Percentiles rank a stretch among this genome's conserved stretches.
These are phyloP conservation scores for Didymosphaeria variabile DNA, from an alignment of 2,329 filamentous ascomycete genomes.

Conservation along the genomic window DNA sequence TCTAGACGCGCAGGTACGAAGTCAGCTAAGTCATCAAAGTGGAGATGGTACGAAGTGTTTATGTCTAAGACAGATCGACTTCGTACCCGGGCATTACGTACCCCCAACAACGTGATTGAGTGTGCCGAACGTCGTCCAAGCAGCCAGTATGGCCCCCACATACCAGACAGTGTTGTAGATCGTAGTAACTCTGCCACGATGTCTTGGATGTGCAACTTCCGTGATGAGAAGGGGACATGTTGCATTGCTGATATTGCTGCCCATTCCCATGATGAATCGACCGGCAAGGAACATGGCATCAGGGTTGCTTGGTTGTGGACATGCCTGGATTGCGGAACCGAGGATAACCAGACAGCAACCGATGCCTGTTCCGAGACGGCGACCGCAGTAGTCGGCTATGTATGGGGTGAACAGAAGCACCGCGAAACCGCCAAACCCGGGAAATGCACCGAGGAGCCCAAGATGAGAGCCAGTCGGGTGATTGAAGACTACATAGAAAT, in stretches of 20 bases:
- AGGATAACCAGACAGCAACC: conserved; percentile 61
- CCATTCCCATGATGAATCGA: conserved; percentile 50
- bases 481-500: conserved; percentile 45
- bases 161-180: conserved; percentile 57
- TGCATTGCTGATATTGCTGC: conserved; percentile 62
- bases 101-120: conserved; percentile 23
- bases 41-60: too few relatives aligned
- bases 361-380: conserved; percentile 63
- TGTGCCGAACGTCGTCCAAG: conserved; percentile 31
- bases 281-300: conserved; percentile 57
- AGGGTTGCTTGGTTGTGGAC: conserved; percentile 55
- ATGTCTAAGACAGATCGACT: too few relatives aligned
- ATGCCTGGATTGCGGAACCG: conserved; percentile 59
- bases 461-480: conserved; percentile 58
- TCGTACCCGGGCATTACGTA: too few relatives aligned
- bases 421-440: conserved; percentile 58
- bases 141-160: conserved; percentile 31
- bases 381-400: conserved; percentile 50
- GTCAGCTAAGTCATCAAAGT: too few relatives aligned
- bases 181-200: conserved; percentile 66
- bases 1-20: too few relatives aligned
- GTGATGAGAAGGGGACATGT: conserved; percentile 64
- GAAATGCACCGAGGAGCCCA: conserved; percentile 56
- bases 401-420: conserved; percentile 54
- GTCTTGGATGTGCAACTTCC: conserved; percentile 67